Conservation (phyloP, 148 eudicot species). For the Linanthus parryae region DNA sequence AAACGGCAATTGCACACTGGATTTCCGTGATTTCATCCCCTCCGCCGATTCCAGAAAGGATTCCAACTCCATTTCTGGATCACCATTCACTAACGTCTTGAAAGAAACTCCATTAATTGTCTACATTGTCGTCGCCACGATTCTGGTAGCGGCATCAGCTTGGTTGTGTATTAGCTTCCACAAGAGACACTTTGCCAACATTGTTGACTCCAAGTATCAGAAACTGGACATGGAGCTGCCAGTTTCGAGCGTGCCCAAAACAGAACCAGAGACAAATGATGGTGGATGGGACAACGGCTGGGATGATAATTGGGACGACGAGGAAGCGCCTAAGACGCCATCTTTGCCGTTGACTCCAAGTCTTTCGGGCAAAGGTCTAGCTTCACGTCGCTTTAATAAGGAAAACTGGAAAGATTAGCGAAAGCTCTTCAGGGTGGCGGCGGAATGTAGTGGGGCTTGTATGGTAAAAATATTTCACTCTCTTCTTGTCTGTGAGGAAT, state of each 20-base stretch:
- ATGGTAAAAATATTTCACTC: no score
- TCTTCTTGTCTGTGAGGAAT: no score
- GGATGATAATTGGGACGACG: conserved; percentile 71
- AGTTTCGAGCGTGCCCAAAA: conserved; percentile 33
- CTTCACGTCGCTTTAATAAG: conserved; percentile 58
- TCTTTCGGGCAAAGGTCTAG: conserved; percentile 56
- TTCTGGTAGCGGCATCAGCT: conserved; percentile 33
- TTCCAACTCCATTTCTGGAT: conserved; percentile 15
- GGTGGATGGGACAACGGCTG: conserved; percentile 65
- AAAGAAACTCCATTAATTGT: conserved; percentile 27
- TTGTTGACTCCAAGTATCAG: conserved; percentile 36
- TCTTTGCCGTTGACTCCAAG: conserved; percentile 62
- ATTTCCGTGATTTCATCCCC: conserved; percentile 32
- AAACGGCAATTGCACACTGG: conserved; percentile 47
- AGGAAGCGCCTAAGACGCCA: conserved; percentile 64
- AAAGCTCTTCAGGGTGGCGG: no score
- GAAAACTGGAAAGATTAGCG: conserved; percentile 73
- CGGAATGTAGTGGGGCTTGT: no score
- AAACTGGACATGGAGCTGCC: conserved; percentile 65
- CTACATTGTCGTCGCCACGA: conserved; percentile 23
- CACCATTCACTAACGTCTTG: conserved; percentile 19
- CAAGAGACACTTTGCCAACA: conserved; percentile 18
- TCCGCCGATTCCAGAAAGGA: conserved; percentile 20
- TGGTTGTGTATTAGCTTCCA: conserved; percentile 36
- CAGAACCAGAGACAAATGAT: conserved; percentile 16